These are phyloP conservation scores for Pichia membranifaciens DNA, from an alignment of 805 yeast species.

Conservation along the genomic window DNA sequence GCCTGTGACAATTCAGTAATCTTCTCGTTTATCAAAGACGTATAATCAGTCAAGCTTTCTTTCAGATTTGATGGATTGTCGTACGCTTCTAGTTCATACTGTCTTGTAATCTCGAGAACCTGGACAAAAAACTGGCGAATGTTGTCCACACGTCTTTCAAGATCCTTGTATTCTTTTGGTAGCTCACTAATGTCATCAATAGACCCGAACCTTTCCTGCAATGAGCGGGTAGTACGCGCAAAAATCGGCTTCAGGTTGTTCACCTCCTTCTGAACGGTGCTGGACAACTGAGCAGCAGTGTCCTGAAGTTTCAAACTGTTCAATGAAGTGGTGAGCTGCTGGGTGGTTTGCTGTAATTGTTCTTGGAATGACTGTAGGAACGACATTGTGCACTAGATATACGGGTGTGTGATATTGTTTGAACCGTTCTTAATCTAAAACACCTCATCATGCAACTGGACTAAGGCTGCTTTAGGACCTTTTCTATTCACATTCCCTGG, in stretches of 20 bases:
- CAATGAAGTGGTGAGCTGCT: constrained; percentile 18
- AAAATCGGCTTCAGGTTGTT: constrained; percentile 43
- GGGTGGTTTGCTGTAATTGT: constrained; percentile 20
- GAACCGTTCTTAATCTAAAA: too few relatives aligned
- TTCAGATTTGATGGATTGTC: constrained; percentile 78
- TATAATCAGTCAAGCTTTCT: constrained; percentile 60
- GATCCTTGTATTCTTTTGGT: constrained; percentile 63
- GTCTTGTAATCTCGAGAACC: constrained; percentile 45
- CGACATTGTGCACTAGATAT: constrained; percentile 19
- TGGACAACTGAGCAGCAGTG: constrained; percentile 30
- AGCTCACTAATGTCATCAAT: constrained; percentile 65
- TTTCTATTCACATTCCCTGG: too few relatives aligned
- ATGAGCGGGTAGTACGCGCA: constrained; percentile 51
- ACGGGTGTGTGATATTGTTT: too few relatives aligned
- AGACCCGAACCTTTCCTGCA: constrained; percentile 56
- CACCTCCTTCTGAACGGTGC: constrained; percentile 33
- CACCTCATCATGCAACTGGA: too few relatives aligned
- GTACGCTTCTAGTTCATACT: constrained; percentile 69
- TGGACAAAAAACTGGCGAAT: constrained; percentile 54
- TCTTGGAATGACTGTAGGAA: constrained; percentile 21
- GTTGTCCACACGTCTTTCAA: constrained; percentile 63
- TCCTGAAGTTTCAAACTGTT: constrained; percentile 31
- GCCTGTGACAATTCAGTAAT: constrained; percentile 57
- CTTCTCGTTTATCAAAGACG: constrained; percentile 49
- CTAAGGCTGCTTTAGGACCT: too few relatives aligned